Base-by-base conservation (phyloP, 371 early-diverging fungal species). In the Mortierella sp. region DNA sequence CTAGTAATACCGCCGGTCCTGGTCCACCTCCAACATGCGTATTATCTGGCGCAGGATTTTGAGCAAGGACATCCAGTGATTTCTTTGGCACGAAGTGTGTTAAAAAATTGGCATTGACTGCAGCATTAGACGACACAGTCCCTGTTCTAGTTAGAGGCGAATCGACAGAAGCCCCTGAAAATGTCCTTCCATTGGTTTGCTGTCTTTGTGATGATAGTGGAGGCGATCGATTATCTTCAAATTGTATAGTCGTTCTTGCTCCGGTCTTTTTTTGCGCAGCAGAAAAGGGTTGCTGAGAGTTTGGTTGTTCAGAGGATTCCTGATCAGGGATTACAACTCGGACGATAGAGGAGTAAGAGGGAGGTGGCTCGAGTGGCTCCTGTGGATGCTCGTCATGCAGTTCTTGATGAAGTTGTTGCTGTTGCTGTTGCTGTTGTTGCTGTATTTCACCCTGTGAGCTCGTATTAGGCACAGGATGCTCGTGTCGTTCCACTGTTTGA, bases 1-100 rank as follows among this genome's bases (percentile, higher is more conserved):
- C 70, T 40, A 70, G 39, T n/a, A 70, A 32, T 2, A 63, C 63
- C 18, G 63, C 62, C 9, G 70, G 70, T 58, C 70, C 70, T 26
- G 70, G 57, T 26, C 70, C 70, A 28, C 57, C 64, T 32, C 37
- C 62, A 1, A 62, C 61, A 43, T 70, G 70, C 1, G 45, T 45
- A 12, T 43, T 51, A 22, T 62, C 57, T 4, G 70, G 60, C 28
- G 37, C 30, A 9, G 22, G 11, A 14, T 24, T 14, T 45, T 35
- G 62, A 40, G 66, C 24, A 20, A 37, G 4, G 11, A 28, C n/a
- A n/a, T 66, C 14, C 1, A n/a, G 40, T 2, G 55, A 22, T 40
- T 62, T 43, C 49, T 61, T 61, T 11, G 63, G 64, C 12, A 62
- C 66, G 28, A 40, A 37, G 32, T 73, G 67, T 6, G 60, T 66